Conservation (phyloP, 371 early-diverging fungal genomes). For the Mortierella polycephala region DNA sequence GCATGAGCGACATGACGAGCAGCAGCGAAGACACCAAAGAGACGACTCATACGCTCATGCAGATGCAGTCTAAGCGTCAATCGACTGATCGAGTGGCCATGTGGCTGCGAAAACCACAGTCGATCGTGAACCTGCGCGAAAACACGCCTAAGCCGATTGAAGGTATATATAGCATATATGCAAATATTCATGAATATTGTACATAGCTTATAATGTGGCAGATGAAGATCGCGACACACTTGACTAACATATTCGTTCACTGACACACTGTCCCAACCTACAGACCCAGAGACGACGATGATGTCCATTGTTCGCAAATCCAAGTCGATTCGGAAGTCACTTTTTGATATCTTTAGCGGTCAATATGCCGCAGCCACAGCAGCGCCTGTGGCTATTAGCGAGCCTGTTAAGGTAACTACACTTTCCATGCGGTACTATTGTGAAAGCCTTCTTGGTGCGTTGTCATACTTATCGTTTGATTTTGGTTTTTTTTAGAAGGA, state of each 20-base stretch:
- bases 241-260: background rate
- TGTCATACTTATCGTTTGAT: background rate
- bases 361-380: background rate
- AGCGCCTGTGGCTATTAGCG: background rate
- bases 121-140: constrained; percentile 36
- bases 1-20: background rate
- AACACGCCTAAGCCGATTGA: constrained; percentile 3
- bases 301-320: constrained; percentile 28
- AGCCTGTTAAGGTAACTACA: constrained; percentile 16
- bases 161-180: no score
- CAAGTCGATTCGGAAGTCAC: constrained; percentile 38
- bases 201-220: no score
- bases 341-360: constrained; percentile 44
- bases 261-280: background rate
- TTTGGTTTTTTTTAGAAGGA: constrained; percentile 8
- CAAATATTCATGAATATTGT: no score
- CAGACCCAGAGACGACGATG: constrained; percentile 8
- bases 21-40: constrained; percentile 1
- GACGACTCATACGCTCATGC: background rate
- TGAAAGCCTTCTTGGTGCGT: background rate
- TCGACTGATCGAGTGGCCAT: constrained; percentile 35
- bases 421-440: background rate
- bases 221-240: background rate
- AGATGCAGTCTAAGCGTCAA: constrained; percentile 17
- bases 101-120: constrained; percentile 46